Conservation (phyloP, 371 early-diverging fungal genomes). For the Lichtheimia ornata region DNA sequence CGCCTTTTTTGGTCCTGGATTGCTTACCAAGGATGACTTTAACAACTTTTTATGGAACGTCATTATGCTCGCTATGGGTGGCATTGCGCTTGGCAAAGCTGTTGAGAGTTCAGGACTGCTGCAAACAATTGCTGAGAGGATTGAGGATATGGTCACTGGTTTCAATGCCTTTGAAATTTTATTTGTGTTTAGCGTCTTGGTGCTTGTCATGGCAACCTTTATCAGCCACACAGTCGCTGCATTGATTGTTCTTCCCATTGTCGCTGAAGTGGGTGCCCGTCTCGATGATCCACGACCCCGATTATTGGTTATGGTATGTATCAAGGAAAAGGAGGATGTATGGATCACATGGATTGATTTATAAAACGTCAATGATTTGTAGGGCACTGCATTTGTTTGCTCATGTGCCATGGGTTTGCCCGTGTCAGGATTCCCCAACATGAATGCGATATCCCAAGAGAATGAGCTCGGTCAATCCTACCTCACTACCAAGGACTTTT, state of each 20-base stretch:
- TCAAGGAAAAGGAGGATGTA: no score
- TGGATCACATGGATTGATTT: not conserved
- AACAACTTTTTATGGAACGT: conserved; percentile 80
- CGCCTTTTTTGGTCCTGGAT: conserved; percentile 78
- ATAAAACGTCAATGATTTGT: not conserved
- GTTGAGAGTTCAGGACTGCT: conserved; percentile 79
- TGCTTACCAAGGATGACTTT: conserved; percentile 83
- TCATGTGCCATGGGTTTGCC: conserved; percentile 86
- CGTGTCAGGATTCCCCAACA: conserved; percentile 83
- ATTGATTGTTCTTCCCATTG: conserved; percentile 81
- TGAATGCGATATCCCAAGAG: conserved; percentile 80
- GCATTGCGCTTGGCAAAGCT: conserved; percentile 81
- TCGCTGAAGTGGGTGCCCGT: conserved; percentile 71
- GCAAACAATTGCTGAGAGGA: conserved; percentile 70
- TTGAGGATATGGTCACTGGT: conserved; percentile 66
- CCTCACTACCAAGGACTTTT: conserved; percentile 71
- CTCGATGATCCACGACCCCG: conserved; percentile 86
- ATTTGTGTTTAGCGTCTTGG: conserved; percentile 67
- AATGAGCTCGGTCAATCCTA: conserved; percentile 74
- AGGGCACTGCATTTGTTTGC: conserved; percentile 75
- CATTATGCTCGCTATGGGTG: conserved; percentile 88
- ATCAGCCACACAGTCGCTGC: conserved; percentile 95
- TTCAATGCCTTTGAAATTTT: conserved; percentile 70
- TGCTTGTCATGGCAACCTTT: conserved; percentile 86
- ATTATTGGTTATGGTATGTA: conserved; percentile 81